Conservation (phyloP, 148 eudicot genomes). For the Camellia japonica region DNA sequence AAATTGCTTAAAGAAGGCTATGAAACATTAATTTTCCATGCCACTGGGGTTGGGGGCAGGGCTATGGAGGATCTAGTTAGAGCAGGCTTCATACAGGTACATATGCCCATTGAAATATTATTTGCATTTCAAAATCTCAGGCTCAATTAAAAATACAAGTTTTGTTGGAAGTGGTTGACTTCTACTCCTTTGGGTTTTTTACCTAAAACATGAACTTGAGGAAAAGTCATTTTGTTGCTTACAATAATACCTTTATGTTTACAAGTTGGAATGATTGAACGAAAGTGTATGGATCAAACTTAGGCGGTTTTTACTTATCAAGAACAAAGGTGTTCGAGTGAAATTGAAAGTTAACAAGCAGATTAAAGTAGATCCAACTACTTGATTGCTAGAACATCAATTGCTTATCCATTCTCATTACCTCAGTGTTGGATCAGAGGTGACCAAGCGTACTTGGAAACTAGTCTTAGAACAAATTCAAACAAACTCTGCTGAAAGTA, state of each 20-base stretch:
- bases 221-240: background rate
- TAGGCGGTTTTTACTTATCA: background rate
- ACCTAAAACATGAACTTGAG: background rate
- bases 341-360: background rate
- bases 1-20: conserved; percentile 78
- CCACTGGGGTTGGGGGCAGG: conserved; percentile 96
- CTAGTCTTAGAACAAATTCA: background rate
- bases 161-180: background rate
- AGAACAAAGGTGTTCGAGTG: background rate
- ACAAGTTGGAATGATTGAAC: background rate
- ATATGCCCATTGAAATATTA: background rate
- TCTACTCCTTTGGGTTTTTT: background rate
- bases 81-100: conserved; percentile 88
- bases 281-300: background rate
- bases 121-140: background rate
- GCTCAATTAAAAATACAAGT: background rate
- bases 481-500: background rate
- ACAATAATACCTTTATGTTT: background rate
- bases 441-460: background rate
- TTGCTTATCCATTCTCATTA: background rate
- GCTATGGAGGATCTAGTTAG: conserved; percentile 96
- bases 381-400: background rate
- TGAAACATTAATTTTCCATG: conserved; percentile 92
- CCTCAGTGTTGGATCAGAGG: conserved; percentile 1
- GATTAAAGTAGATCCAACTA: background rate